Conservation (phyloP, 495 filamentous ascomycete genomes). For the Clavariopsis aquatica region DNA sequence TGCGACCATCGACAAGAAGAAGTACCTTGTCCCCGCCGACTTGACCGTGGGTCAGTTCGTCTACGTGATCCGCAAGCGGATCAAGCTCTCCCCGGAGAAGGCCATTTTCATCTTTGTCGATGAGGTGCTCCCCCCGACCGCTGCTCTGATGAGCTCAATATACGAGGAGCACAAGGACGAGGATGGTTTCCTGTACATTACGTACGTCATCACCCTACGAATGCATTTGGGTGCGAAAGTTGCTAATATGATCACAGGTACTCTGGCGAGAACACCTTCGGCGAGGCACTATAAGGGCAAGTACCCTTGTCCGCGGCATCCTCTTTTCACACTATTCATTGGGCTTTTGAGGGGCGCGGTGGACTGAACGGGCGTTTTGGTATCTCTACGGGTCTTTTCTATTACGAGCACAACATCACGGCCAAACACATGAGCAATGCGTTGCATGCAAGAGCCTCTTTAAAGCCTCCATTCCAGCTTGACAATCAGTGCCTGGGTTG, state of each 20-base stretch:
- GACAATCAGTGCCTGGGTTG: background rate
- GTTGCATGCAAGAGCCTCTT: background rate
- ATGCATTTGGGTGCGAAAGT: background rate
- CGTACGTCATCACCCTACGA: constrained; percentile 54
- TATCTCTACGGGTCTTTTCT: constrained; percentile 7
- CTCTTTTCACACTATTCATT: constrained; percentile 15
- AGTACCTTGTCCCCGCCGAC: constrained; percentile 97
- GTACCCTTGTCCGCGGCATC: background rate
- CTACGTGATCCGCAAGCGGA: constrained; percentile 99
- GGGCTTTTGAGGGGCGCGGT: constrained; percentile 23
- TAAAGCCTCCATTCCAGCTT: background rate
- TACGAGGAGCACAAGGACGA: constrained; percentile 95
- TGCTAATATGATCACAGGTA: constrained; percentile 63
- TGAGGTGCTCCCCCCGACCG: constrained; percentile 94
- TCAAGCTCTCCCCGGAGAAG: constrained; percentile 99
- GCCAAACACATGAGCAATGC: background rate
- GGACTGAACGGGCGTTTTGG: constrained; percentile 24
- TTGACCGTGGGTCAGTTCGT: constrained; percentile 99
- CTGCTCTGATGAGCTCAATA: constrained; percentile 98
- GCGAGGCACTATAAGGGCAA: constrained; percentile 48
- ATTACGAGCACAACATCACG: constrained; percentile 5
- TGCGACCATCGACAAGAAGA: constrained; percentile 99
- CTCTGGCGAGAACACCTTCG: constrained; percentile 99
- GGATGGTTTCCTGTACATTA: constrained; percentile 67
- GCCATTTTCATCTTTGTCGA: constrained; percentile 99